Evolutionary conservation across 345 rosid species (phyloP), one percentile per base, ranked within the genome.

Genomic region (Ricinus communis): DNA sequence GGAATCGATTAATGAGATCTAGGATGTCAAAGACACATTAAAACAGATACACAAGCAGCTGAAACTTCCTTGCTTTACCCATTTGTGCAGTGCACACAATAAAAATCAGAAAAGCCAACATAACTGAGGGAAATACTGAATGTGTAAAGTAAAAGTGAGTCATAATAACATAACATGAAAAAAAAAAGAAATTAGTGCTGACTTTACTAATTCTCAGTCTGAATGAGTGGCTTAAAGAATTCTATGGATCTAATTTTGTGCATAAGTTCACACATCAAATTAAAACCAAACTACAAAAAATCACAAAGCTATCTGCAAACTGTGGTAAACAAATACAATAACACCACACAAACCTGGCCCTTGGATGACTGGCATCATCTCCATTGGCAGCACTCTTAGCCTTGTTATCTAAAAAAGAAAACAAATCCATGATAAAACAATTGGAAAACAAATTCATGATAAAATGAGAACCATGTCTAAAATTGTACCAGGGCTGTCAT

Each of bases 321-420:
- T 11, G 0, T 16, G n/a, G 4, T 2, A 31, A 5, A 55, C 21
- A 10, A 18, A 31, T n/a, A 33, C 0, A 27, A 24, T 21, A 19
- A 47, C 0, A 63, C 16, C 31, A 36, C 0, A 78, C 87, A 46
- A 72, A 90, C 98, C 95, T 83, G 69, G 76, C 81, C 74, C 73
- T 79, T 21, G 78, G 62, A 56, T 73, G 70, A 69, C 19, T 68
- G 69, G 73, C 87, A 55, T 31, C 21, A 57, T 45, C 77, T 31
- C 65, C 66, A 30, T 52, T 66, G 38, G 54, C 75, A 5, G 54
- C 75, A 5, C 9, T 24, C 56, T 16, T 33, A n/a, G 53, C 52
- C 53, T 51, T 76, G 36, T 77, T 80, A 67, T 56, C 89, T 84
- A 81, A 4, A 15, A 63, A 45, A 15, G 13, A 60, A 63, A 33